Conservation (phyloP, 306 rosid species). For the Vigna trinervia region DNA sequence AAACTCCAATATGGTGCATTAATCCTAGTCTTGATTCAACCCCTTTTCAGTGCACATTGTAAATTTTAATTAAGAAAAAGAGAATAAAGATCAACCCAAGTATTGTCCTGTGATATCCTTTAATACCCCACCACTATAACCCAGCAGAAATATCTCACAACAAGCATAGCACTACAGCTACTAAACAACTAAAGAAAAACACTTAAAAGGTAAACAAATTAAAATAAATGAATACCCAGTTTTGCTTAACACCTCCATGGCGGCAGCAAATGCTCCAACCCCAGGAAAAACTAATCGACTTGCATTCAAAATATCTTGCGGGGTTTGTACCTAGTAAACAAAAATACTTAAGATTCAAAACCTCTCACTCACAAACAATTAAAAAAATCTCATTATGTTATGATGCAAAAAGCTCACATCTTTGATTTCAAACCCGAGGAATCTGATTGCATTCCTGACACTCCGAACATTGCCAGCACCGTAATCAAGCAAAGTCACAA, state of each 20-base stretch:
- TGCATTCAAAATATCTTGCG: constrained; percentile 85
- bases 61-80: constrained; percentile 22
- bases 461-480: constrained; percentile 98
- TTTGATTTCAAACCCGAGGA: constrained; percentile 84
- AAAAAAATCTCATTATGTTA: background rate
- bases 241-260: constrained; percentile 88
- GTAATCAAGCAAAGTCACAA: constrained; percentile 89
- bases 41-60: background rate
- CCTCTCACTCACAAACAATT: background rate
- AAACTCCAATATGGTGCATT: constrained; percentile 5
- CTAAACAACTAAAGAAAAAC: background rate
- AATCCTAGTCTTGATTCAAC: constrained; percentile 3
- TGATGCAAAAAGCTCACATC: constrained; percentile 59
- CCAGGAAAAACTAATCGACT: constrained; percentile 84
- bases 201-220: background rate
- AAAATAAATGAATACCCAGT: constrained; percentile 61
- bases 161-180: background rate
- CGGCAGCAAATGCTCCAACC: constrained; percentile 92
- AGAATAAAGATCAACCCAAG: background rate
- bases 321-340: constrained; percentile 73
- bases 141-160: constrained; percentile 24
- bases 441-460: constrained; percentile 81
- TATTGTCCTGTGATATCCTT: background rate
- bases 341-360: constrained; percentile 22
- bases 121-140: constrained; percentile 32